Conservation (phyloP, 441 rosid genomes). For the Populus hybrid region DNA sequence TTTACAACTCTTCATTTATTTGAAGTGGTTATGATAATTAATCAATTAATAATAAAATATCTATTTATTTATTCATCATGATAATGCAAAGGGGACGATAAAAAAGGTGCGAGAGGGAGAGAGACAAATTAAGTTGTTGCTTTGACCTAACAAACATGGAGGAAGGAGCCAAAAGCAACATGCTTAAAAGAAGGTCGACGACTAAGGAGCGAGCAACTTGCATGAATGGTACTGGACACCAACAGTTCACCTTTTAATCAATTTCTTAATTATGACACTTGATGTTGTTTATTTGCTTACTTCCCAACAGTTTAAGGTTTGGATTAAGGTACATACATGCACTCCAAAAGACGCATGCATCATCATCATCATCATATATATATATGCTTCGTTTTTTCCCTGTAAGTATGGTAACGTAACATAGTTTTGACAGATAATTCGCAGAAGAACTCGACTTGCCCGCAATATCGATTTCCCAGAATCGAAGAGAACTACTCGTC, state of each 20-base stretch:
- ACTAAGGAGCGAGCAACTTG: background rate
- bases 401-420: no score
- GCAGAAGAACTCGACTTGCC: no score
- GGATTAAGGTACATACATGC: no score
- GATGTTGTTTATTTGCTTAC: no score
- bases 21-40: constrained; percentile 28
- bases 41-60: background rate
- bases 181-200: background rate
- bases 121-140: background rate
- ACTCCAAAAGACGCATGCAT: no score
- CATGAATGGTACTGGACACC: background rate
- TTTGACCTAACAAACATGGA: background rate
- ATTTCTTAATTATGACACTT: no score
- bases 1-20: constrained; percentile 3
- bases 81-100: constrained; percentile 17
- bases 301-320: no score
- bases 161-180: background rate
- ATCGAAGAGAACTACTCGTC: no score
- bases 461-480: no score
- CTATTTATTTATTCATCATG: background rate
- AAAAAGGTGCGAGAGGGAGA: background rate
- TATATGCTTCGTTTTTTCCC: no score
- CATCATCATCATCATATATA: no score
- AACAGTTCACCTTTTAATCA: background rate
- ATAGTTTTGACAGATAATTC: no score